Evolutionary conservation across 805 yeast species (phyloP).

Genomic region (Komagataella pseudopastoris): DNA sequence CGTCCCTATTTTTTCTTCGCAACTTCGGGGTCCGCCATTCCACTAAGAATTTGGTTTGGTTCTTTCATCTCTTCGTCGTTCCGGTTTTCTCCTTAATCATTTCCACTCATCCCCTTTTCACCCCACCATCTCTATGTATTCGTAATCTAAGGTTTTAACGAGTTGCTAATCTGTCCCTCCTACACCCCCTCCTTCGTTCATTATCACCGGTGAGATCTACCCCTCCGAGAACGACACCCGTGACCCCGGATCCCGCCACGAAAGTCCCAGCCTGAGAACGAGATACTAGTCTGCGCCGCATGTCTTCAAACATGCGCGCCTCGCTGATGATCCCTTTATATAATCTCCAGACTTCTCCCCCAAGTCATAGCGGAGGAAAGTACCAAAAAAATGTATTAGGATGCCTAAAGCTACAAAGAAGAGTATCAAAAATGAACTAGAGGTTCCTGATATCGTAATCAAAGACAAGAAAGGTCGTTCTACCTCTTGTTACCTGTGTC

Average conservation of each 20-base stretch:
- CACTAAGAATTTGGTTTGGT: background rate
- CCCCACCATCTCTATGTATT: background rate
- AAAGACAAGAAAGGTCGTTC: conserved; percentile 40
- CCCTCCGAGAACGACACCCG: background rate
- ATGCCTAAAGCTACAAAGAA: background rate
- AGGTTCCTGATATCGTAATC: background rate
- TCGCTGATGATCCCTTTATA: background rate
- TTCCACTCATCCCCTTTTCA: background rate
- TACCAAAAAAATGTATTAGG: background rate
- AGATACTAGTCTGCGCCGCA: background rate
- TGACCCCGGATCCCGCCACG: background rate
- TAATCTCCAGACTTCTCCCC: background rate
- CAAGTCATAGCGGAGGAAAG: background rate
- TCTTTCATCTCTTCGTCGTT: background rate
- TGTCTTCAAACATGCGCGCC: background rate
- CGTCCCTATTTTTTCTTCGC: no score
- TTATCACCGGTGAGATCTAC: background rate
- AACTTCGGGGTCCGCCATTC: background rate
- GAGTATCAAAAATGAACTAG: background rate
- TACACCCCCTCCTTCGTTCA: background rate
- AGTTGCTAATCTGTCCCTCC: background rate
- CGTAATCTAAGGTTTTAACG: background rate
- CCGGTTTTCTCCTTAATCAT: background rate
- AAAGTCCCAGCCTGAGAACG: background rate
- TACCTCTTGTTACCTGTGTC: conserved; percentile 42